phyloP scores from a whole-genome alignment of 768 basidiomycete species.

The Collybia sp. region DNA sequence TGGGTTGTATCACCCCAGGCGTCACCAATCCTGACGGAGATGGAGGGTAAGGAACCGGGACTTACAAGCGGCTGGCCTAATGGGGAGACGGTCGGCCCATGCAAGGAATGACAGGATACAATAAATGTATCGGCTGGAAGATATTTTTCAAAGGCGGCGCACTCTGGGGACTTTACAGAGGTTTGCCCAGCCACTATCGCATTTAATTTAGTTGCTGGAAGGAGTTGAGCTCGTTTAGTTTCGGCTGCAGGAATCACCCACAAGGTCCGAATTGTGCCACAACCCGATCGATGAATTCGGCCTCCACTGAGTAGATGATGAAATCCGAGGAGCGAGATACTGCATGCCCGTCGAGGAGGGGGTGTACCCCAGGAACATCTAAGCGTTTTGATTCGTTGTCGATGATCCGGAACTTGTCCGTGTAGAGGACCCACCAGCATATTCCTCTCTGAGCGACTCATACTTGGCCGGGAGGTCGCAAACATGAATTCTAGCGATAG shows the following conservation, averaged over 20 bases:
- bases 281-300: conserved; percentile 79
- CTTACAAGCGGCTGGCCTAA: conserved; percentile 86
- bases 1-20: too few relatives aligned
- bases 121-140: conserved; percentile 86
- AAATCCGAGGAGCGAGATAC: conserved; percentile 90
- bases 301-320: conserved; percentile 94
- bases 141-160: conserved; percentile 80
- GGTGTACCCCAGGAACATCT: conserved; percentile 58
- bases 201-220: conserved; percentile 81
- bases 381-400: background rate
- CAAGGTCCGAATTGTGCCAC: conserved; percentile 91
- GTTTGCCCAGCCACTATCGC: conserved; percentile 96
- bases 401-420: background rate
- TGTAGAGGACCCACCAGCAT: conserved; percentile 41
- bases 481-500: conserved; percentile 69
- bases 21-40: background rate
- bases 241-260: conserved; percentile 30
- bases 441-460: conserved; percentile 55
- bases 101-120: conserved; percentile 90
- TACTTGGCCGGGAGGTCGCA: conserved; percentile 80
- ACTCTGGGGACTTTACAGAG: conserved; percentile 94
- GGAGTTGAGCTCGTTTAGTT: background rate
- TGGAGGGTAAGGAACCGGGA: background rate
- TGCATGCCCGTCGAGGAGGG: conserved; percentile 76
- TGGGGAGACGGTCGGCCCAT: conserved; percentile 87